Conservation (phyloP, 1,284 basidiomycete genomes). For the Boletus mariae region DNA sequence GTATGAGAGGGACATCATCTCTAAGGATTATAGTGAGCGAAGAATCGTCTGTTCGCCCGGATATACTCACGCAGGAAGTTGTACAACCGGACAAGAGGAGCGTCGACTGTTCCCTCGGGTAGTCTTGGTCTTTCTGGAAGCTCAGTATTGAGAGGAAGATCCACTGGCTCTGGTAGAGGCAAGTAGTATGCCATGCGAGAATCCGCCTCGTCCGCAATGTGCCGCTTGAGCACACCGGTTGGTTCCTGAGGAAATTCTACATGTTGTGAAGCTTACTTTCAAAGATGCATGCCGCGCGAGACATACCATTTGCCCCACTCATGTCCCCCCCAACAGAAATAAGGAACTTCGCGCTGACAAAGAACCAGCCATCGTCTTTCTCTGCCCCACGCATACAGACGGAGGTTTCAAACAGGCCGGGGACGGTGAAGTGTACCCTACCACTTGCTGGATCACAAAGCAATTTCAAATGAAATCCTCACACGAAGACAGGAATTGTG, state of each 20-base stretch:
- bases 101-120: slow-evolving; percentile 58
- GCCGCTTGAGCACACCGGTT: slow-evolving; percentile 57
- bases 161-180: slow-evolving; percentile 41
- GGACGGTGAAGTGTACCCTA: slow-evolving; percentile 71
- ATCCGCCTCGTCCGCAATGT: slow-evolving; percentile 72
- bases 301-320: slow-evolving; percentile 63
- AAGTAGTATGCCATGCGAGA: slow-evolving; percentile 60
- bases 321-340: slow-evolving; percentile 71
- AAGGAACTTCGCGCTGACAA: slow-evolving; percentile 73
- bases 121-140: slow-evolving; percentile 51
- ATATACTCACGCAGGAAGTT: slow-evolving; percentile 72
- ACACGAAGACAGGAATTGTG: slow-evolving; percentile 7
- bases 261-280: not conserved
- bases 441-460: slow-evolving; percentile 54
- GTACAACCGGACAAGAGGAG: slow-evolving; percentile 74
- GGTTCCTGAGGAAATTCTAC: slow-evolving; percentile 71
- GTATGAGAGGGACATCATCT: slow-evolving; percentile 83
- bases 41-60: not conserved
- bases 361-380: slow-evolving; percentile 75
- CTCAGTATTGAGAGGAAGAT: slow-evolving; percentile 42
- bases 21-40: slow-evolving; percentile 36
- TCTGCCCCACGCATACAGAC: slow-evolving; percentile 69
- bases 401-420: slow-evolving; percentile 72
- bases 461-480: slow-evolving; percentile 16
- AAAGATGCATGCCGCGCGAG: not conserved